These are phyloP conservation scores for Polytrichum formosum DNA, from an alignment of 225 moss, liverwort and hornwort genomes.

Conservation along the genomic window DNA sequence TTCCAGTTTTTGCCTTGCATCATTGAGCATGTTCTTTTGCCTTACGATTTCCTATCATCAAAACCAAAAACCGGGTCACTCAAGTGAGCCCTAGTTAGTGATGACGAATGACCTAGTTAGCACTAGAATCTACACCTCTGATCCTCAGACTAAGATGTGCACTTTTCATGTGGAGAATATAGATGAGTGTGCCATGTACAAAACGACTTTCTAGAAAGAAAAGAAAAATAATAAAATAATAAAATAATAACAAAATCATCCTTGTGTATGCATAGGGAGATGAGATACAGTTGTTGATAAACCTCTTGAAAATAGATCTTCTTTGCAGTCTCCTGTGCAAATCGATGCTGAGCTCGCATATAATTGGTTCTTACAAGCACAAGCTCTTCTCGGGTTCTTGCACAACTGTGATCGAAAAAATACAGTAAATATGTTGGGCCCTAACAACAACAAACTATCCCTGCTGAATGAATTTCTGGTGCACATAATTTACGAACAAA, in stretches of 20 bases:
- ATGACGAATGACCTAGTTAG: not conserved
- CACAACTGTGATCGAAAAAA: constrained; percentile 28
- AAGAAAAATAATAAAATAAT: not conserved
- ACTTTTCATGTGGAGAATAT: not conserved
- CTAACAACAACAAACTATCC: not conserved
- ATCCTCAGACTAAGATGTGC: too few species aligned
- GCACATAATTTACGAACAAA: not conserved
- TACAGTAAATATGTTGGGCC: not conserved
- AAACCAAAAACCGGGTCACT: too few species aligned
- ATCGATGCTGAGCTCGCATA: constrained; percentile 49
- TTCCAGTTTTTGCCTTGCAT: constrained; percentile 42
- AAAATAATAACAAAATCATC: too few species aligned
- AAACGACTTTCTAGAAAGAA: not conserved
- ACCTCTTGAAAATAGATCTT: constrained; percentile 82
- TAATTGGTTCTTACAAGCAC: constrained; percentile 57
- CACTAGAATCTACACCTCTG: too few species aligned
- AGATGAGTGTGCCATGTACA: not conserved
- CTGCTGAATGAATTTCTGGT: not conserved
- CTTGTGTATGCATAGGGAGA: too few species aligned
- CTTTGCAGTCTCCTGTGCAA: constrained; percentile 62
- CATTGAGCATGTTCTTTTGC: constrained; percentile 62
- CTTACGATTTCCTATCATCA: constrained; percentile 61
- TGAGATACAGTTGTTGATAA: not conserved
- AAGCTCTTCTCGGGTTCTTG: constrained; percentile 47
- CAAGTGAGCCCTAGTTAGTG: not conserved